These are phyloP conservation scores for Oehlia diaphana DNA, from an alignment of 192 early-diverging fungal species.

Conservation along the genomic window DNA sequence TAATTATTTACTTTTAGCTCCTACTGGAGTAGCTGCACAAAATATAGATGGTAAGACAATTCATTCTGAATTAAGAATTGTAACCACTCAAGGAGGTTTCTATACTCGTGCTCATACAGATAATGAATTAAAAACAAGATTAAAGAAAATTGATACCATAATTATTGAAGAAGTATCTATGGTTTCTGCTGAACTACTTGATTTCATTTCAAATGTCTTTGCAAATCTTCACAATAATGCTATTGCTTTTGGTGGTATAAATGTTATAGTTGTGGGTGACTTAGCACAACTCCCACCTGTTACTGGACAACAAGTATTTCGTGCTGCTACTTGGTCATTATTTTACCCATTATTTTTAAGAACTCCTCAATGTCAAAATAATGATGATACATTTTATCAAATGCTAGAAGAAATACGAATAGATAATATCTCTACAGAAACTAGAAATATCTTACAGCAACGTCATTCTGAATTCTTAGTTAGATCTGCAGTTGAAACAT, in stretches of 20 bases:
- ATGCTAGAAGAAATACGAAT: neutral
- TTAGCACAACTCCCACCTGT: neutral
- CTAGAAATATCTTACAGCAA: neutral
- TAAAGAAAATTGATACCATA: neutral
- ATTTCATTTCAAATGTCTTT: constrained; percentile 1
- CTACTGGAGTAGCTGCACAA: neutral
- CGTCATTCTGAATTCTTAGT: neutral
- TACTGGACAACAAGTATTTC: neutral
- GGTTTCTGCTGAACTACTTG: neutral
- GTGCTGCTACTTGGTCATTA: neutral
- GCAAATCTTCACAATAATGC: neutral
- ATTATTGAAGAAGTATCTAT: constrained; percentile 13
- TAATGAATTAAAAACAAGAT: neutral
- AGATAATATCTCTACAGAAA: neutral
- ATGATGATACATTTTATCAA: too few relatives aligned
- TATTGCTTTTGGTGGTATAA: neutral
- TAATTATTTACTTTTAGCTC: neutral
- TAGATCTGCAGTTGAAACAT: neutral
- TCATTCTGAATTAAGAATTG: neutral
- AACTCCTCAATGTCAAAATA: neutral
- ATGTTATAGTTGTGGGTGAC: neutral
- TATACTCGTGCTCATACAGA: neutral
- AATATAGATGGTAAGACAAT: neutral
- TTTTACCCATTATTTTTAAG: constrained; percentile 4
- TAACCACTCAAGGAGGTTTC: neutral